Evolutionary conservation across 495 filamentous ascomycete genomes (phyloP), one percentile per base, ranked within the genome.

Genomic region (Penicillium riverlandense): DNA sequence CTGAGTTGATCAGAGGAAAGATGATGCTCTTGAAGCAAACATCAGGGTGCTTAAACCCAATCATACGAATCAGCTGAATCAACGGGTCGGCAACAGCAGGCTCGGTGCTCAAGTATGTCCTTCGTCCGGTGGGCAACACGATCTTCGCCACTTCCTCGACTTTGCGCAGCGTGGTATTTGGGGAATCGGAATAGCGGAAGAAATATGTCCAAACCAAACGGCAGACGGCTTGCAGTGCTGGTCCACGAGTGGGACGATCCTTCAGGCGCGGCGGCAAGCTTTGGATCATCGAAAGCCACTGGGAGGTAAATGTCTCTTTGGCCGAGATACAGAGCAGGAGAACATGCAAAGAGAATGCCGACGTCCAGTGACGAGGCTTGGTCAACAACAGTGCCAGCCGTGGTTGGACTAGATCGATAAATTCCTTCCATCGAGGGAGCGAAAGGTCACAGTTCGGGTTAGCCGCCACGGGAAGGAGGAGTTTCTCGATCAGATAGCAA

Each of bases 151-250:
- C 79, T 40, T 96, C 90, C 46, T 97, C 89, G 30, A 97, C 72
- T 58, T 90, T 96, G 44, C 82, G 81, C 33, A 82, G 75, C 4
- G 82, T 83, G 27, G 72, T 70, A 36, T 79, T 79, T 9, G 78
- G 73, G 10, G 80, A 67, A 45, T 97, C 94, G 5, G 76, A 78
- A 66, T 83, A 75, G 13, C 90, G 80, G 61, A 95, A 95, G 16
- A 97, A 76, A 66, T 96, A 99, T 1, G 88, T 90, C 92, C 92
- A 99, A 3, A 95, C 70, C n/a, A 99, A 71, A 43, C 90, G 83
- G 33, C 90, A 95, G 35, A 96, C 81, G 11, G 88, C 89, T 52
- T 95, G 85, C 31, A 99, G 75, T 38, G 86, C 89, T 15, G 84
- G 74, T n/a, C 84, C 83, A 54, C 86, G 77, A 8, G 85, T 83